phyloP scores from a whole-genome alignment of 208 protist genomes.

The Phytomonas sp. region DNA sequence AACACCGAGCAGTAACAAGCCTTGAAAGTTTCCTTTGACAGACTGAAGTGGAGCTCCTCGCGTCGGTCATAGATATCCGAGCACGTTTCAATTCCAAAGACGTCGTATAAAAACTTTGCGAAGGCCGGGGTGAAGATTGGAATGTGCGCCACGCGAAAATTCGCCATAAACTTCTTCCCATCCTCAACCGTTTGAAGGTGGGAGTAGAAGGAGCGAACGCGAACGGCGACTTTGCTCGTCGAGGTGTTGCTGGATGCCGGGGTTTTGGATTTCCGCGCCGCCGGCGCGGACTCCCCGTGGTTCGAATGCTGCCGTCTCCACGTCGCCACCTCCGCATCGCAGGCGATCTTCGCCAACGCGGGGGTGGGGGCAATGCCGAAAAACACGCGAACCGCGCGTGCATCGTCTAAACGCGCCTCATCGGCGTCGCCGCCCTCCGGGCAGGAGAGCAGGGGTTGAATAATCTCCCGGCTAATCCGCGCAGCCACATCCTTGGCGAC shows the following conservation, averaged over 20 bases:
- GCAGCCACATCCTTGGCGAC: constrained; percentile 31
- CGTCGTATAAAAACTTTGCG: constrained; percentile 32
- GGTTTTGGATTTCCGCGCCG: neutral
- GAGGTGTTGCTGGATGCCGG: neutral
- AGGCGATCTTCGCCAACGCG: constrained; percentile 79
- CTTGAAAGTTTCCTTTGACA: constrained; percentile 34
- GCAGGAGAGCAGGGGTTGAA: constrained; percentile 4
- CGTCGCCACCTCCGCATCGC: constrained; percentile 39
- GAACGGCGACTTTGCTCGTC: constrained; percentile 14
- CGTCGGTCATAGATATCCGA: constrained; percentile 28
- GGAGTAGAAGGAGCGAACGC: constrained; percentile 39
- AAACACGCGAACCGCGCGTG: constrained; percentile 24
- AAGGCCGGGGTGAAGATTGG: constrained; percentile 49
- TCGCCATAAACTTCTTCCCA: constrained; percentile 30
- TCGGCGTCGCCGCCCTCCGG: neutral
- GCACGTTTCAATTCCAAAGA: constrained; percentile 54
- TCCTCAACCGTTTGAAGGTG: constrained; percentile 28
- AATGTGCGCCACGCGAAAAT: constrained; percentile 40
- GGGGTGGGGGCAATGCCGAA: constrained; percentile 55
- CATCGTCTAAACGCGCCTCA: neutral
- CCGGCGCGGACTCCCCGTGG: neutral
- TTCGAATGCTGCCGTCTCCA: constrained; percentile 1
- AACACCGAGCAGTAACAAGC: constrained; percentile 31
- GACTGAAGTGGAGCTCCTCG: constrained; percentile 35
- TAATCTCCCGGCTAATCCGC: constrained; percentile 27